phyloP scores from a whole-genome alignment of 495 filamentous ascomycete species.

The Neurospora sp. region DNA sequence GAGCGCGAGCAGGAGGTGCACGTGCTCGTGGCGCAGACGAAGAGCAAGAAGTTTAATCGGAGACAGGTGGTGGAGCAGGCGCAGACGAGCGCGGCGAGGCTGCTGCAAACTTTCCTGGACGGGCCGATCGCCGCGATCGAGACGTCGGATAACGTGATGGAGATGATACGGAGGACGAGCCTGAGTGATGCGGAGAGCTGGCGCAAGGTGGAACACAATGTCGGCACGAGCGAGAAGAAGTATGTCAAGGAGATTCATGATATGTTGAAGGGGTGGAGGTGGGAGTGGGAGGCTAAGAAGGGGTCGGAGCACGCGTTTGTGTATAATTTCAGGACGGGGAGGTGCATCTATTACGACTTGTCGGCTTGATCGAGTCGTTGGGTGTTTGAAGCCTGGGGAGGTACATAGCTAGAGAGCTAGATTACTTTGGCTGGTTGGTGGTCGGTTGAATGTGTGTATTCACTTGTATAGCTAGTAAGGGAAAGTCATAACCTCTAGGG shows the following conservation, averaged over 20 bases:
- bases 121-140: conserved; percentile 84
- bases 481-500: not conserved
- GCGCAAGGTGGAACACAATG: conserved; percentile 69
- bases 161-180: conserved; percentile 62
- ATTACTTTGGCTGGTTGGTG: not conserved
- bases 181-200: conserved; percentile 80
- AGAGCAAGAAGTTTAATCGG: conserved; percentile 84
- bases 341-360: conserved; percentile 68
- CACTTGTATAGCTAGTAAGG: not conserved
- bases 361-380: conserved; percentile 28
- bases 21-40: conserved; percentile 67
- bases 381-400: not conserved
- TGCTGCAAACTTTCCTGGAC: conserved; percentile 55
- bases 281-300: conserved; percentile 46
- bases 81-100: conserved; percentile 49
- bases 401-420: not conserved
- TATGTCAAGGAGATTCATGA: conserved; percentile 85
- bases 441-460: not conserved
- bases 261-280: conserved; percentile 49
- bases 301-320: conserved; percentile 59
- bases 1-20: conserved; percentile 65
- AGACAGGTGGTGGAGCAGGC: conserved; percentile 76
- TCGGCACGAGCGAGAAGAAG: conserved; percentile 65
- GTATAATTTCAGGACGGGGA: conserved; percentile 70
- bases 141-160: conserved; percentile 75